Conservation (phyloP, 331 rosid species). For the Quercus lobata region DNA sequence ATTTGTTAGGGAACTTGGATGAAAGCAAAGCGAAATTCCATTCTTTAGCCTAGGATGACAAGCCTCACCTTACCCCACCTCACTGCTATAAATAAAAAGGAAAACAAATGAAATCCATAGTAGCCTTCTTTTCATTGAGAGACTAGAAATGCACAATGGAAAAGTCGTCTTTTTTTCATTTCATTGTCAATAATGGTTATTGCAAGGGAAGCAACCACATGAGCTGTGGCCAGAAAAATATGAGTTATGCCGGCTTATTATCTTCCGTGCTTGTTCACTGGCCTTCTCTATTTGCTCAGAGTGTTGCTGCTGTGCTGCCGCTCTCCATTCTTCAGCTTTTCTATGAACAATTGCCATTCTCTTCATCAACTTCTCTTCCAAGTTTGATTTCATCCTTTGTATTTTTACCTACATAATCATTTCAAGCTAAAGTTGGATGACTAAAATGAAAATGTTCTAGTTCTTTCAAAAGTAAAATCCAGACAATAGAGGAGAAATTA, state of each 20-base stretch:
- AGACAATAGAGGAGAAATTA: not conserved
- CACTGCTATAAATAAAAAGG: no score
- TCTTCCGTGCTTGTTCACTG: constrained; percentile 54
- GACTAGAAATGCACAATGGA: not conserved
- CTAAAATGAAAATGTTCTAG: not conserved
- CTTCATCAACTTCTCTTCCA: constrained; percentile 94
- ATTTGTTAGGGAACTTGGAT: not conserved
- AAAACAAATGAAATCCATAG: not conserved
- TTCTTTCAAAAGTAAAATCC: not conserved
- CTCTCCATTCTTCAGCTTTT: constrained; percentile 90
- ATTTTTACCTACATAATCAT: constrained; percentile 61
- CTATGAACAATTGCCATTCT: constrained; percentile 72
- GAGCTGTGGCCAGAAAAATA: constrained; percentile 47
- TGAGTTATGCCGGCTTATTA: constrained; percentile 32
- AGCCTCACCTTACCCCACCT: no score
- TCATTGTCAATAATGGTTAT: constrained; percentile 30
- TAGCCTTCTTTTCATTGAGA: not conserved
- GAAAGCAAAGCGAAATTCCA: not conserved
- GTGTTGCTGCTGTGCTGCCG: constrained; percentile 69
- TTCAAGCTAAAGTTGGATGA: not conserved
- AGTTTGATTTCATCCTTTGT: constrained; percentile 87
- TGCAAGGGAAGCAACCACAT: constrained; percentile 88
- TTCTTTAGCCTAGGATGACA: no score
- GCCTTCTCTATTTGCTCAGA: constrained; percentile 64
- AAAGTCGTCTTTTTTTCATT: not conserved